A percentile compares a stretch with the other conserved stretches of the same genome.
Conservation (phyloP, 2,329 filamentous ascomycete genomes). For the Herpomyces periplanetae region DNA sequence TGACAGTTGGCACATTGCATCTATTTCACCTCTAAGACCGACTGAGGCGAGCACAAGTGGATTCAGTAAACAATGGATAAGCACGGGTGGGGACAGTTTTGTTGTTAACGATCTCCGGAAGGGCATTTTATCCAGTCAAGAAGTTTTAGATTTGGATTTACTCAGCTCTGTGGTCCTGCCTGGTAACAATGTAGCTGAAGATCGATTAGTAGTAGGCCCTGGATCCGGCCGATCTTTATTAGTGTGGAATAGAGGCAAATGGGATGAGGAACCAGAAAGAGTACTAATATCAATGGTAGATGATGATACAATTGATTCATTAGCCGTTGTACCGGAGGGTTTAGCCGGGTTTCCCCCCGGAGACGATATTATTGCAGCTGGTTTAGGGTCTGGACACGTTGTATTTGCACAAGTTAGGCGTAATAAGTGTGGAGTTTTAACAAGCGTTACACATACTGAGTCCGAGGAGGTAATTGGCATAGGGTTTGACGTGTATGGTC, state of each 20-base stretch:
- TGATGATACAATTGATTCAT: slow-evolving; percentile 23
- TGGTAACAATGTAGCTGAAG: slow-evolving; percentile 25
- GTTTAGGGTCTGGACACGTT: slow-evolving; percentile 39
- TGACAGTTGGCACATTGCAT: slow-evolving; percentile 68
- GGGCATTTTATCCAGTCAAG: slow-evolving; percentile 51
- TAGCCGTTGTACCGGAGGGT: slow-evolving; percentile 27
- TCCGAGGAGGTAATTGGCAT: slow-evolving; percentile 51
- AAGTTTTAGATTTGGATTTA: slow-evolving; percentile 77
- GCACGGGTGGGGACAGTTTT: slow-evolving; percentile 59
- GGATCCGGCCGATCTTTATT: slow-evolving; percentile 48
- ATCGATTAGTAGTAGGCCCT: slow-evolving; percentile 22
- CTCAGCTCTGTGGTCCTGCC: slow-evolving; percentile 36
- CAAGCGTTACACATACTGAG: too few species aligned
- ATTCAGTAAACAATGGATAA: slow-evolving; percentile 75
- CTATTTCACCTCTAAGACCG: slow-evolving; percentile 41
- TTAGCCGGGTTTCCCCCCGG: slow-evolving; percentile 20
- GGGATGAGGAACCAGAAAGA: slow-evolving; percentile 77
- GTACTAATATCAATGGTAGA: slow-evolving; percentile 52
- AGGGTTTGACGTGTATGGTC: slow-evolving; percentile 42
- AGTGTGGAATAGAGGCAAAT: slow-evolving; percentile 67
- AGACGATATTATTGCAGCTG: slow-evolving; percentile 35
- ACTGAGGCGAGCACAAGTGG: slow-evolving; percentile 46
- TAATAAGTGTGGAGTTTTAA: slow-evolving; percentile 23
- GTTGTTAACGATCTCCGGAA: slow-evolving; percentile 57
- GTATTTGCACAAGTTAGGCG: slow-evolving; percentile 38